Conservation (phyloP, 2,329 filamentous ascomycete species). For the Raffaelea ambrosiae region DNA sequence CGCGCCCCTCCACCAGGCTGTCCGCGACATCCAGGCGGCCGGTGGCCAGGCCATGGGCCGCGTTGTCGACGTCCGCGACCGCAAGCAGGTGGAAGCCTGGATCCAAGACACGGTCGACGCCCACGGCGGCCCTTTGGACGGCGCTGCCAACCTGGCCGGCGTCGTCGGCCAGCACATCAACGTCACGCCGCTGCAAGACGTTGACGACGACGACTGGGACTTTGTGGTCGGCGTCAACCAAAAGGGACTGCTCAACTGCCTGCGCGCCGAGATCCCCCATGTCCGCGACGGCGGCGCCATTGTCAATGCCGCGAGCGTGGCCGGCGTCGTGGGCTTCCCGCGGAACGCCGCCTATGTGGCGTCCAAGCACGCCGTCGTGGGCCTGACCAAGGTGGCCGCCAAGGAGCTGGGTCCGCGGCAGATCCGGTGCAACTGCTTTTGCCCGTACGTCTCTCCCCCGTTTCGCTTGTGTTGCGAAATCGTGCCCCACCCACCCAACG, state of each 20-base stretch:
- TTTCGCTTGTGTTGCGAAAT: too few relatives aligned
- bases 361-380: constrained; percentile 19
- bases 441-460: too few relatives aligned
- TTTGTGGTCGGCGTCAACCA: constrained; percentile 29
- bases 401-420: constrained; percentile 16
- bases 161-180: constrained; percentile 40
- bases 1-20: too few relatives aligned
- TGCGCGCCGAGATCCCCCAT: constrained; percentile 20
- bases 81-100: too few relatives aligned
- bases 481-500: too few relatives aligned
- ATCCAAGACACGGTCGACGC: too few relatives aligned
- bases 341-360: constrained; percentile 21
- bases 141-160: constrained; percentile 47
- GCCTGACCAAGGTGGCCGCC: constrained; percentile 19
- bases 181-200: constrained; percentile 27
- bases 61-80: too few relatives aligned
- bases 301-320: constrained; percentile 35
- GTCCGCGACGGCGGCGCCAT: constrained; percentile 29
- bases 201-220: constrained; percentile 19
- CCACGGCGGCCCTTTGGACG: too few relatives aligned
- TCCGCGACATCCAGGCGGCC: too few relatives aligned
- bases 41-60: too few relatives aligned
- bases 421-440: constrained; percentile 11
- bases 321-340: constrained; percentile 28
- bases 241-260: constrained; percentile 40